Percentiles rank a stretch among this genome's conserved stretches.
Evolutionary conservation across 23 red algal species (phyloP).

Genomic region (Gracilaria caudata): DNA sequence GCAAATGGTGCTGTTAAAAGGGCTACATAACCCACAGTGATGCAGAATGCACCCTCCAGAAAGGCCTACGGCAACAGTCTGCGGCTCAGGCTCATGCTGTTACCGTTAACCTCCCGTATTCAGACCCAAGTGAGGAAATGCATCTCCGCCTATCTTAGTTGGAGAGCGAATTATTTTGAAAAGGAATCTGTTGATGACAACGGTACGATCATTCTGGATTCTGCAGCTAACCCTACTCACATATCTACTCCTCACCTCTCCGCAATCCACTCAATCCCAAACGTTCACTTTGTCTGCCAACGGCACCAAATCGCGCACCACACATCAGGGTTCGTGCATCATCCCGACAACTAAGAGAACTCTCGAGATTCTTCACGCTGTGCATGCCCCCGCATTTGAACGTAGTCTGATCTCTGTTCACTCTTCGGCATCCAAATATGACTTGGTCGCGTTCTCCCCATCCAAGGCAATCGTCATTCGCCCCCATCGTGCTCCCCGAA

Average conservation of each 20-base stretch:
- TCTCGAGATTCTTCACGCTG: background rate
- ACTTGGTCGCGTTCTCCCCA: background rate
- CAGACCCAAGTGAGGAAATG: background rate
- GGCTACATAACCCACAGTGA: constrained; percentile 8
- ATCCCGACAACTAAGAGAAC: background rate
- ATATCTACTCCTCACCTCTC: background rate
- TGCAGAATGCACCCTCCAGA: constrained; percentile 12
- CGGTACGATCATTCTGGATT: constrained; percentile 28
- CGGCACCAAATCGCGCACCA: background rate
- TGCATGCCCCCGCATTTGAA: background rate
- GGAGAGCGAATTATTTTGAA: background rate
- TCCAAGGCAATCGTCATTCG: background rate
- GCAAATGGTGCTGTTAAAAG: constrained; percentile 8
- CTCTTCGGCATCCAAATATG: background rate
- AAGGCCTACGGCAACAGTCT: background rate
- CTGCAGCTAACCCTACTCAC: constrained; percentile 26
- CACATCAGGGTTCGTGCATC: background rate
- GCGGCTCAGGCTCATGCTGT: background rate
- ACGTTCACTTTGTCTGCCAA: constrained; percentile 15
- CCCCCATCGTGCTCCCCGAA: background rate
- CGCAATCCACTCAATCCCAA: background rate
- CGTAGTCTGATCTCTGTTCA: constrained; percentile 9
- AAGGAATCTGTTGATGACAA: background rate
- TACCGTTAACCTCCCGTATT: no score
- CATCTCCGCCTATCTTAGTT: background rate